phyloP scores from a whole-genome alignment of 2,329 filamentous ascomycete genomes.

The Diaporthe velutina region DNA sequence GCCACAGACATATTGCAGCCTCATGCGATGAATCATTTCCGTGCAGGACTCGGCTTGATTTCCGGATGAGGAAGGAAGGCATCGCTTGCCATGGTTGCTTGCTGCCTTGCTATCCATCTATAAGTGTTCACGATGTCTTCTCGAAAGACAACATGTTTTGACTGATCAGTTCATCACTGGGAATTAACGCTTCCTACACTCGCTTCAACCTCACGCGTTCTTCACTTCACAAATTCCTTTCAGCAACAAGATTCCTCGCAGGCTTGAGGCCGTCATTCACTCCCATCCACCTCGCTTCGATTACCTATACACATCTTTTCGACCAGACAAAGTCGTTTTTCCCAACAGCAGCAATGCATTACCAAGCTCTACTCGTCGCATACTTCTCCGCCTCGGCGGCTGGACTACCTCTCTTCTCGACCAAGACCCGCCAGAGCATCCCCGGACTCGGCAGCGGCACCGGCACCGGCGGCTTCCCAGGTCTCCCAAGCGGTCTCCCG shows the following conservation, averaged over 20 bases:
- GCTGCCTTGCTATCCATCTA: not conserved
- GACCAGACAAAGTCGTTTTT: not conserved
- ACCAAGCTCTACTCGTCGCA: slow-evolving; percentile 21
- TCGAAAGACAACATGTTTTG: too few relatives aligned
- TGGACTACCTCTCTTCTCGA: not conserved
- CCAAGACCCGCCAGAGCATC: slow-evolving; percentile 2
- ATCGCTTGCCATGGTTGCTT: not conserved
- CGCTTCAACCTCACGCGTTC: not conserved
- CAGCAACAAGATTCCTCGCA: not conserved
- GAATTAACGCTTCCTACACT: not conserved
- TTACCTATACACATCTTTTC: not conserved
- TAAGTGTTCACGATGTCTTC: slow-evolving; percentile 14
- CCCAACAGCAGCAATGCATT: slow-evolving; percentile 14
- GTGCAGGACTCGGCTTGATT: slow-evolving; percentile 5
- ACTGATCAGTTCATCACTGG: not conserved
- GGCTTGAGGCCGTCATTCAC: slow-evolving; percentile 25
- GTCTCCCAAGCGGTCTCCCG: slow-evolving; percentile 1
- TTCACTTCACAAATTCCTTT: not conserved
- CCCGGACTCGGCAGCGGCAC: slow-evolving; percentile 15
- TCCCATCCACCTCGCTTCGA: not conserved
- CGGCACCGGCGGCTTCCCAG: not conserved
- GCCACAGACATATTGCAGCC: slow-evolving; percentile 26
- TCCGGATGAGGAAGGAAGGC: not conserved
- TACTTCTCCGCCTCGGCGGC: slow-evolving; percentile 26
- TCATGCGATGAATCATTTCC: slow-evolving; percentile 25